phyloP scores from a whole-genome alignment of 106 monocot species.

The Apostasia shenzhenica region DNA sequence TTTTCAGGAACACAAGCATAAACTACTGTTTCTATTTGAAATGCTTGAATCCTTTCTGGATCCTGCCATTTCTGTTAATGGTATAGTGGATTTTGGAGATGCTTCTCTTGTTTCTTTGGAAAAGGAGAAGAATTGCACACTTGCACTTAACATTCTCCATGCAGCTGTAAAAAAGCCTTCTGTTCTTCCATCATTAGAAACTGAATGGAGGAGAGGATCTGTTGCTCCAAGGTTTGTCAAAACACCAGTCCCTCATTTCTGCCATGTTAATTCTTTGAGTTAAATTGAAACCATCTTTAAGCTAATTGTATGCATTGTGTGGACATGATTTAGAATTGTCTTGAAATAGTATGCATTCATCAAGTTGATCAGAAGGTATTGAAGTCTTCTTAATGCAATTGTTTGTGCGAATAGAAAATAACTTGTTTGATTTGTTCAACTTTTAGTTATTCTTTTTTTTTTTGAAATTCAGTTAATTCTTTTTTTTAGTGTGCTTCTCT shows the following conservation, averaged over 20 bases:
- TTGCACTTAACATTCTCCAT: constrained; percentile 70
- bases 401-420: no score
- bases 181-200: constrained; percentile 78
- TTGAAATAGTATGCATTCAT: not conserved
- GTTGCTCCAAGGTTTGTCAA: constrained; percentile 71
- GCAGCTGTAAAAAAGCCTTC: constrained; percentile 61
- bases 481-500: constrained; percentile 74
- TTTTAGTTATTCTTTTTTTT: not conserved
- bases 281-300: not conserved
- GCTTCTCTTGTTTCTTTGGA: constrained; percentile 42
- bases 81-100: constrained; percentile 60
- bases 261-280: not conserved
- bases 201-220: constrained; percentile 76
- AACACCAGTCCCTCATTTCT: not conserved
- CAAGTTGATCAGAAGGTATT: no score
- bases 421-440: no score
- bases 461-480: not conserved
- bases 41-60: constrained; percentile 97
- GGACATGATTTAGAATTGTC: not conserved
- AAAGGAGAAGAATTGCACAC: constrained; percentile 48
- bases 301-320: not conserved
- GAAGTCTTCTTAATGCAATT: no score
- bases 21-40: constrained; percentile 83
- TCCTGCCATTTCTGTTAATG: constrained; percentile 45
- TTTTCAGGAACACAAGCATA: constrained; percentile 76